Evolutionary conservation across 2,329 filamentous ascomycete species (phyloP), one percentile per base, ranked within the genome.

Genomic region (Hortaea sp.): DNA sequence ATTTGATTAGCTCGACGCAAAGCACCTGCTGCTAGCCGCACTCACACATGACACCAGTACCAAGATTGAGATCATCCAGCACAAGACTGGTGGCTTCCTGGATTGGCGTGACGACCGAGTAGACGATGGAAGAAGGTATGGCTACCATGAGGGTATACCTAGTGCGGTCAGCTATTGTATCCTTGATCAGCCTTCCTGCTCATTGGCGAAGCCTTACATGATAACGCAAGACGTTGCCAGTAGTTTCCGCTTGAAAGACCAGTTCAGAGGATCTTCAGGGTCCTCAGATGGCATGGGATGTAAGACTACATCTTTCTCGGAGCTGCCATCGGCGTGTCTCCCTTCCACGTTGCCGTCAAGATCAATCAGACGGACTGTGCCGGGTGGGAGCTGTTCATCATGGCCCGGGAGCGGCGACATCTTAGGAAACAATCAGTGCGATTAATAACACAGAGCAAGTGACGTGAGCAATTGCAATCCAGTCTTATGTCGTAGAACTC

Each of bases 1-100:
- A 9, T 35, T n/a, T 4, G 9, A 43, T 34, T 32, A 43, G n/a
- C 32, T 9, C 3, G 9, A 4, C 32, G 3, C 3, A 9, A 9
- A n/a, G 9, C 9, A 35, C 4, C 32, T 51, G 29, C 76, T 55
- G 51, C 13, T 40, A 2, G 9, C 38, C 76, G 32, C 32, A 35
- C 7, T 20, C 32, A n/a, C 32, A 76, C 71, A 75, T 73, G 43
- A 71, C 68, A 2, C 73, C 73, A 13, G 69, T 75, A 6, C 72
- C 73, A 37, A 68, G 63, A 46, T 73, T 72, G 20, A 76, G 57
- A 32, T 68, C 63, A 9, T 60, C 61, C 1, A 72, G 54, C 0
- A 68, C 67, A 29, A 76, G 61, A 6, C 68, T 70, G 1, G 72
- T 74, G 30, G 69, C 68, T 39, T 64, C 58, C 10, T 66, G 66